Base-by-base conservation (phyloP, 768 basidiomycete species). In the Agaricus subrufescens region DNA sequence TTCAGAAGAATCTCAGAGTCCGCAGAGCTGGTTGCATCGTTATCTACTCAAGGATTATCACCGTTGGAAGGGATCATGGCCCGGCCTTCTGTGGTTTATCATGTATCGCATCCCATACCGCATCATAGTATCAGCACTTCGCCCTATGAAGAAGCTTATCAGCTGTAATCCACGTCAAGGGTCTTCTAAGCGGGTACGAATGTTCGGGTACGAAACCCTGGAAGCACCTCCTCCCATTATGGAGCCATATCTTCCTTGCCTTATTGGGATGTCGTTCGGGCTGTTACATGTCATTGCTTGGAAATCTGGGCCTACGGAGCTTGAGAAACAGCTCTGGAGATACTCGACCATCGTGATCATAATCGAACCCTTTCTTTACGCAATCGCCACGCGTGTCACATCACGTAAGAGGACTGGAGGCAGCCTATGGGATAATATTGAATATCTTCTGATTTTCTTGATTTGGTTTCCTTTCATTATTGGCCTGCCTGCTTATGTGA, bases 121-220 rank as follows among this genome's bases (percentile, higher is more conserved):
- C 26, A 29, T 52, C 25, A 29, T 52, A 1, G 19, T 27, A 15
- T 52, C 50, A 10, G 27, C 40, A 15, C 39, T 52, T 15, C 50
- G 42, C n/a, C 50, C 50, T 14, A 52, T 52, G 50, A 52, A 52
- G 42, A 42, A 52, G 30, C 50, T 52, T 29, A 19, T 30, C 14
- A 11, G 42, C n/a, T 26, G 25, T 11, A n/a, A 30, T 27, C 15
- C 42, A 11, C 40, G n/a, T 15, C 26, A 43, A 25, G 11, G 26
- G 12, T 15, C 27, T 23, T 27, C 15, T n/a, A 1, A 29, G 40
- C 50, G 50, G 14, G 50, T 52, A 12, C 39, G 26, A 14, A 52
- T 52, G 50, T 52, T 52, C 27, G n/a, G 27, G 14, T 29, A 52
- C 8, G 50, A 42, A 37, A 52, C 4, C 3, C 26, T 43, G 12